Evolutionary conservation across 768 basidiomycete species (phyloP).

Genomic region (Zangia roseola): DNA sequence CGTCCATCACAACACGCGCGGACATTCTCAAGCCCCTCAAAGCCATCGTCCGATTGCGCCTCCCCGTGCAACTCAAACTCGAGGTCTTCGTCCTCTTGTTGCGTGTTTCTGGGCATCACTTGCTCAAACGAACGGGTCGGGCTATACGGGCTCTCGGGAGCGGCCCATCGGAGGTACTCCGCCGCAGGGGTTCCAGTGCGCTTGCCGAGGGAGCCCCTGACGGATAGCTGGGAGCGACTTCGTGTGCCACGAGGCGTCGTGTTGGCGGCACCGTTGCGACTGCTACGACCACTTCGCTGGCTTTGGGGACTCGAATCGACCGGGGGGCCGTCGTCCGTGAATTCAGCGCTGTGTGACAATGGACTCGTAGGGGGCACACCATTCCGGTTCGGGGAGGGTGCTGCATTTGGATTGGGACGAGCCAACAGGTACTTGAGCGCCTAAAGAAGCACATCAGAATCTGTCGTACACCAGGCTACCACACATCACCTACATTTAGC

Average conservation of each 20-base stretch:
- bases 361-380: conserved; percentile 48
- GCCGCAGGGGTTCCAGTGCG: conserved; percentile 88
- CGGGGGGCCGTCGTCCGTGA: conserved; percentile 52
- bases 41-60: conserved; percentile 70
- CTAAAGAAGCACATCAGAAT: conserved; percentile 39
- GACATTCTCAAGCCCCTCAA: conserved; percentile 93
- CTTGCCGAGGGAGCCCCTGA: conserved; percentile 72
- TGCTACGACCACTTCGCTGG: conserved; percentile 66
- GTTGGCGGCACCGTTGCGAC: conserved; percentile 62
- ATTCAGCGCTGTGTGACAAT: conserved; percentile 40
- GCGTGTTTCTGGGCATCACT: conserved; percentile 32
- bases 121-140: conserved; percentile 70
- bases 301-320: conserved; percentile 66
- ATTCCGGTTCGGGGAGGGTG: conserved; percentile 27
- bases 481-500: conserved; percentile 65
- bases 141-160: conserved; percentile 74
- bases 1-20: conserved; percentile 87
- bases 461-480: conserved; percentile 1
- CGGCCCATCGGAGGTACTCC: conserved; percentile 83
- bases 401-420: conserved; percentile 50
- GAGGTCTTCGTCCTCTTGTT: conserved; percentile 58
- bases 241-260: conserved; percentile 76
- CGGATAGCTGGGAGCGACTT: conserved; percentile 76
- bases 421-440: conserved; percentile 89
- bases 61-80: conserved; percentile 86